phyloP scores from a whole-genome alignment of 176 grass and related monocot genomes.

The Puya raimondii region DNA sequence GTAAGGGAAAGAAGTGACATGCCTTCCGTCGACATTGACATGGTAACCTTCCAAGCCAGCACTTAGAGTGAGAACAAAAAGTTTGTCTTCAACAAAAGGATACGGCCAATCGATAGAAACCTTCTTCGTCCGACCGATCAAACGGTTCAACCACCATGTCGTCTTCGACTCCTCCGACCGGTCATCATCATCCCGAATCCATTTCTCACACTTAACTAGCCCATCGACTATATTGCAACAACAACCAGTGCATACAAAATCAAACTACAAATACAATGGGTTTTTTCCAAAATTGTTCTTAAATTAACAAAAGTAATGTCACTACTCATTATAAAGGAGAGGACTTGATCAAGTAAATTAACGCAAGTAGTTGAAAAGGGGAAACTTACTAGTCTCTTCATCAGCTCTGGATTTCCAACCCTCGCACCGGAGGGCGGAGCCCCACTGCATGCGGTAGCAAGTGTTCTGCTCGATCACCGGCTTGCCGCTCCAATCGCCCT shows the following conservation, averaged over 20 bases:
- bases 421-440: constrained; percentile 57
- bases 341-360: not conserved
- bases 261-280: not conserved
- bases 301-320: not conserved
- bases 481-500: constrained; percentile 86
- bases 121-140: constrained; percentile 72
- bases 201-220: constrained; percentile 80
- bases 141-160: constrained; percentile 75
- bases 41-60: constrained; percentile 96
- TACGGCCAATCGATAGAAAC: constrained; percentile 76
- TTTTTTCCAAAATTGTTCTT: not conserved
- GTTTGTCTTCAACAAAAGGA: constrained; percentile 69
- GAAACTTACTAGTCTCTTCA: constrained; percentile 66
- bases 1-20: constrained; percentile 86
- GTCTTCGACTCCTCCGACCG: constrained; percentile 54
- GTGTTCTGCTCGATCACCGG: constrained; percentile 97
- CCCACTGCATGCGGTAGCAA: constrained; percentile 99
- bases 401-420: constrained; percentile 71
- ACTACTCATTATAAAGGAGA: not conserved
- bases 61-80: constrained; percentile 87
- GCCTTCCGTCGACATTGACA: constrained; percentile 76
- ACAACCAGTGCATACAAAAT: not conserved
- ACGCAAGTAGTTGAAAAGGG: not conserved
- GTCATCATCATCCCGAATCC: constrained; percentile 61
- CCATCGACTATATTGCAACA: constrained; percentile 61